Base-by-base conservation (phyloP, 2,329 filamentous ascomycete genomes). In the Leptoxyphium fumago region DNA sequence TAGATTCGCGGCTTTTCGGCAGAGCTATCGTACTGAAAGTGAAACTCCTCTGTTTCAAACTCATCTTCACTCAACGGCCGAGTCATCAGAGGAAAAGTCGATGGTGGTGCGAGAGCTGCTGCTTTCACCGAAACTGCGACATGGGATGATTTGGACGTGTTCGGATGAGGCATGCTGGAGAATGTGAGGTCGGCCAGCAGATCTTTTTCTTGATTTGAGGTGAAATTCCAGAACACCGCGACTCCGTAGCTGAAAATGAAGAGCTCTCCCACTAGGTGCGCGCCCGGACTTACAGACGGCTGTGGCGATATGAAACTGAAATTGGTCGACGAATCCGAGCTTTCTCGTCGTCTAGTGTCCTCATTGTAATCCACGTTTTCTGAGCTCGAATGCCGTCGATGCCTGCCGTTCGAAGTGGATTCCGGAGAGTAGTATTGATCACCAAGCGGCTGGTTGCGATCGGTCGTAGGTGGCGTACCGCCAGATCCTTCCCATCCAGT, bases 171-270 rank as follows among this genome's bases (percentile, higher is more conserved):
- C 14, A 28, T 40, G 38, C 38, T 40, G 10, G 84, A 84, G 64
- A 98, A 96, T 1, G 87, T 91, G 43, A 98, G 70, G 62, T 98
- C 91, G 34, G 91, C 91, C 17, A 98, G 74, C 40, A 96, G 85
- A 55, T 95, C 88, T 64, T 94, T 95, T 62, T 98, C 91, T 61
- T 98, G 91, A 51, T 82, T 77, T 62, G 94, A 88, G 10, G 85
- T 89, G 55, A 98, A 95, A 62, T 98, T 98, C 91, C 91, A 98
- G 61, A 98, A 94, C 5, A 98, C 91, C 0, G 91, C 89, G 1
- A 98, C 89, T 15, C 91, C 91, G 58, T 98, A 98, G 13, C 84
- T 89, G 63, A 93, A 96, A 54, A 98, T 82, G 60, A 94, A 96
- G 77, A 96, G 85, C 65, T 98, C 91, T 38, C 85, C 89, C 58